These are phyloP conservation scores for Phytopythium sindhum DNA, from an alignment of 352 stramenopile genomes.

Conservation along the genomic window DNA sequence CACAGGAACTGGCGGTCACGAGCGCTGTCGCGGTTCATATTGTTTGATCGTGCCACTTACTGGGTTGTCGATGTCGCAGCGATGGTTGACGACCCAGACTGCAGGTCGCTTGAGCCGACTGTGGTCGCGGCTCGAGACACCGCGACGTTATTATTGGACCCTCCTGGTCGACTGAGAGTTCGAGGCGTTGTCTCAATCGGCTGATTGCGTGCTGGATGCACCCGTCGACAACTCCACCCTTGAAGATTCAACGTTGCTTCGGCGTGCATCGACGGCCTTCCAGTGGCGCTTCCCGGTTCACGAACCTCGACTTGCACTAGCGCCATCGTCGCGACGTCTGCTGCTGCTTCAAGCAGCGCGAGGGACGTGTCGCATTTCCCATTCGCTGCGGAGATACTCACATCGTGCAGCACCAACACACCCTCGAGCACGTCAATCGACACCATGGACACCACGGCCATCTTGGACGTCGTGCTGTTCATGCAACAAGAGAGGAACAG, in stretches of 20 bases:
- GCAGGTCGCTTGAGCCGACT: no score
- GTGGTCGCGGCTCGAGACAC: no score
- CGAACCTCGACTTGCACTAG: no score
- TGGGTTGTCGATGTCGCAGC: no score
- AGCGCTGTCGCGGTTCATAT: background rate
- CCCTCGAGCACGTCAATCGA: constrained; percentile 17
- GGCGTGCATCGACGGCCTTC: background rate
- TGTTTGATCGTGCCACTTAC: background rate
- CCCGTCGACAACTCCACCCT: no score
- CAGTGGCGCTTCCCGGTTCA: no score
- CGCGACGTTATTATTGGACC: no score
- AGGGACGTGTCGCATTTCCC: background rate
- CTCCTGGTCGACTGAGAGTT: no score
- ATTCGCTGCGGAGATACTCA: background rate
- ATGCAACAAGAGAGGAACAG: constrained; percentile 24
- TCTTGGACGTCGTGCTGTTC: constrained; percentile 12
- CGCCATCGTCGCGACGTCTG: background rate
- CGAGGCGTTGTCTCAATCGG: no score
- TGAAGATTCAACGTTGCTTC: no score
- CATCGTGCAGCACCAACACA: constrained; percentile 10
- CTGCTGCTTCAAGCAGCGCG: background rate
- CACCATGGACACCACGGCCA: constrained; percentile 15
- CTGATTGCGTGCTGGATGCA: no score
- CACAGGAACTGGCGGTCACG: constrained; percentile 3
- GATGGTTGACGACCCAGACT: no score